Base-by-base conservation (phyloP, 1,284 basidiomycete species). In the Mycena sp. region DNA sequence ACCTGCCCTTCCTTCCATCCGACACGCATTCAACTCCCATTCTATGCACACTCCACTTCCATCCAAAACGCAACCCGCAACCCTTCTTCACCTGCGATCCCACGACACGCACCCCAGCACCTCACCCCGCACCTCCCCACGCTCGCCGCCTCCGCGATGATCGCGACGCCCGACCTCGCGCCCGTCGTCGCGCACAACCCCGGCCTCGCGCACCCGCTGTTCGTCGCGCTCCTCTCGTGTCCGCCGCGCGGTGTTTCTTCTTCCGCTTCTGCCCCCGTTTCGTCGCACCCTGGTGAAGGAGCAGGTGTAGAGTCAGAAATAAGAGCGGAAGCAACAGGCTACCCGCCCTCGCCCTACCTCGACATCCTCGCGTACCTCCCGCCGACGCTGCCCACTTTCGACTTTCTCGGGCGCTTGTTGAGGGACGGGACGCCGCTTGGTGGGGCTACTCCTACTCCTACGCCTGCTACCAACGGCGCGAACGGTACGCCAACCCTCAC, bases 351-450 rank as follows among this genome's bases (percentile, higher is more conserved):
- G 11, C 52, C 56, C 4, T 45, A 51, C 17, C 38, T 67, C 16
- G 29, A 23, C 3, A 63, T 41, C 16, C 68, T 67, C 21, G 78
- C 79, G 9, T 80, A 77, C 64, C 80, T 90, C 37, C 88, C 91
- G 6, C 90, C 90, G 0, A 86, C 85, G 0, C 77, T 92, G 29
- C 81, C 88, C n/a, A 86, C 88, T 4, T 90, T 92, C 69, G 90
- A 35, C 32, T 14, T 35, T 7, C 32, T 35, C 14, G 32, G 32
- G 32, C 32, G 32, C 12, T 77, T 93, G 4, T 76, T 93, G 19
- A 83, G 85, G 60, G 89, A 91, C 70, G 75, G 81, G 32, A 86
- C 87, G 72, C 76, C 30, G 74, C 86, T 58, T 17, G 23, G 43
- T 7, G 43, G 32, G 32, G 32, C 9, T 35, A 14, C 32, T 35